Conservation (phyloP, 2,329 filamentous ascomycete genomes). For the Stachybotrys chartarum region DNA sequence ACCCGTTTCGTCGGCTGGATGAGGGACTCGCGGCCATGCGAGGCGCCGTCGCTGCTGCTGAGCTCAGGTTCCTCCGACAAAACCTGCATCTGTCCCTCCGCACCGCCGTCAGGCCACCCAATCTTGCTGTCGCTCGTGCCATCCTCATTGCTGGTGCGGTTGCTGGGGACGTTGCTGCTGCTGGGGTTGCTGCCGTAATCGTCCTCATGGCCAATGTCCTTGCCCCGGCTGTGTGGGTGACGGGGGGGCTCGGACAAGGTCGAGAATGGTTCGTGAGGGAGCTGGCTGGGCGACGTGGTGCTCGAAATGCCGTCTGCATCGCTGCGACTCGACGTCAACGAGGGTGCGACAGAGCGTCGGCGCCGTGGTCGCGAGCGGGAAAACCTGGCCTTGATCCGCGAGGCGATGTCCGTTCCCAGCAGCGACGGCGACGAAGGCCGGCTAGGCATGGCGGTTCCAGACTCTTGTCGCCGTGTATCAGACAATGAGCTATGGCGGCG, state of each 20-base stretch:
- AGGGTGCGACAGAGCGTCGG: slow-evolving; percentile 31
- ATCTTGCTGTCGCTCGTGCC: slow-evolving; percentile 6
- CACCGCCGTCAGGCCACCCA: background rate
- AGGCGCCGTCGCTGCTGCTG: slow-evolving; percentile 5
- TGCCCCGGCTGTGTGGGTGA: slow-evolving; percentile 10
- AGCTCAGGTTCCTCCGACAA: slow-evolving; percentile 7
- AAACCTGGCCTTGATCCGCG: slow-evolving; percentile 40
- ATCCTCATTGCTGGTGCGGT: slow-evolving; percentile 8
- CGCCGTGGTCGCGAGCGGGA: slow-evolving; percentile 25
- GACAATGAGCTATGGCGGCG: background rate
- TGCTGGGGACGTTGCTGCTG: slow-evolving; percentile 7
- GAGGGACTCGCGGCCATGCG: background rate
- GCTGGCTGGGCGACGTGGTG: slow-evolving; percentile 1
- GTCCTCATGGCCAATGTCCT: background rate
- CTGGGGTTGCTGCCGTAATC: background rate
- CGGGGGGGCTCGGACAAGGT: slow-evolving; percentile 10
- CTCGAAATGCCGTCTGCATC: slow-evolving; percentile 5
- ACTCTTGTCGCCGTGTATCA: background rate
- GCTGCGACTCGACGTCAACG: slow-evolving; percentile 23
- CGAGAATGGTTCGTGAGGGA: slow-evolving; percentile 7
- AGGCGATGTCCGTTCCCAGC: slow-evolving; percentile 32
- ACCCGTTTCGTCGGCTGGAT: background rate
- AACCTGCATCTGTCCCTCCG: background rate
- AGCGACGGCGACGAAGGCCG: slow-evolving; percentile 2
- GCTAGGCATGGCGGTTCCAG: background rate